Evolutionary conservation across 192 early-diverging fungal species (phyloP).

Genomic region (Coemansia sp.): DNA sequence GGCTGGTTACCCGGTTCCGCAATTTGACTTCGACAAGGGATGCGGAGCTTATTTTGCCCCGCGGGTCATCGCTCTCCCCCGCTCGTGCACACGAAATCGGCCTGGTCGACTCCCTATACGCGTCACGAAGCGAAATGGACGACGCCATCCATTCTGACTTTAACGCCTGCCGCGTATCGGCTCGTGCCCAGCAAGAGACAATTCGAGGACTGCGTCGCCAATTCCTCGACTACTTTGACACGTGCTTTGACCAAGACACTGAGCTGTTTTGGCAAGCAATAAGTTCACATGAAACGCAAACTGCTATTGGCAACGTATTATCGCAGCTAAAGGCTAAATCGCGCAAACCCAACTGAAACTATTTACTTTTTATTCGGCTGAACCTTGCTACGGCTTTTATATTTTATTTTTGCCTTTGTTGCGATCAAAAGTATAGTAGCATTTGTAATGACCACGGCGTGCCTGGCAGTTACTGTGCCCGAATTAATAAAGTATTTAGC

Average conservation of each 20-base stretch:
- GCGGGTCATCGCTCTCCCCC: slow-evolving; percentile 16
- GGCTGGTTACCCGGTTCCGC: slow-evolving; percentile 40
- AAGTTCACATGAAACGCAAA: slow-evolving; percentile 2
- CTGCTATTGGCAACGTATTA: slow-evolving; percentile 1
- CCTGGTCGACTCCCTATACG: background rate
- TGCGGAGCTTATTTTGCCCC: slow-evolving; percentile 32
- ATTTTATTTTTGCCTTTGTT: background rate
- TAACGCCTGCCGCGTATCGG: background rate
- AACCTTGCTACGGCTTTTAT: background rate
- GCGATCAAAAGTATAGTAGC: background rate
- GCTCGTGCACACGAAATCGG: background rate
- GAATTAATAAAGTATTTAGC: background rate
- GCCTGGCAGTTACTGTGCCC: background rate
- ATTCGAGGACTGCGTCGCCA: background rate
- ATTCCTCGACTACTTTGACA: slow-evolving; percentile 6
- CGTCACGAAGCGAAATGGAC: background rate
- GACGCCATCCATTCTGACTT: background rate
- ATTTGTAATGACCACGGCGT: background rate
- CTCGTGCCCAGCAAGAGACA: background rate
- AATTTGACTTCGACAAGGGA: slow-evolving; percentile 20
- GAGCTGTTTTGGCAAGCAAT: background rate
- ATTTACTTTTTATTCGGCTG: background rate
- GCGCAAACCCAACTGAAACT: background rate
- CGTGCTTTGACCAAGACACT: background rate
- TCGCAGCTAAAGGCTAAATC: slow-evolving; percentile 2